These are phyloP conservation scores for Suillus sp. DNA, from an alignment of 768 basidiomycete species.

Conservation along the genomic window DNA sequence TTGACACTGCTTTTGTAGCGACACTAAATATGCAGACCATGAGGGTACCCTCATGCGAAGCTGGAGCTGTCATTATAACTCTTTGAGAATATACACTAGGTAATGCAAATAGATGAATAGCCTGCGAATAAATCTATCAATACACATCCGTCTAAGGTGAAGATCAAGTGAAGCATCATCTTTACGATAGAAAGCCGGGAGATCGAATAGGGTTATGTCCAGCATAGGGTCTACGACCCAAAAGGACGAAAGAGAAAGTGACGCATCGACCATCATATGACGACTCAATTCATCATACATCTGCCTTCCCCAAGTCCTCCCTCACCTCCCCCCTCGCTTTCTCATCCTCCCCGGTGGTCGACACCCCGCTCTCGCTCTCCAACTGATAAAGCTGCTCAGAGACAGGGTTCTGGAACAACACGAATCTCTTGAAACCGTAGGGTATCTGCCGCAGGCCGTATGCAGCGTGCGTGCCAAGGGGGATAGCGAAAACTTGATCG, in stretches of 20 bases:
- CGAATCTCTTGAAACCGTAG: slow-evolving; percentile 52
- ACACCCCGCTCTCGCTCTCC: slow-evolving; percentile 33
- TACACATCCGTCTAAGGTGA: not conserved
- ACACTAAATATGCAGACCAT: too few species aligned
- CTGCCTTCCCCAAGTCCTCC: slow-evolving; percentile 16
- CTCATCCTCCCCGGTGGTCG: slow-evolving; percentile 15
- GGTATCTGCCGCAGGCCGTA: slow-evolving; percentile 59
- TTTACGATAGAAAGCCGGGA: too few species aligned
- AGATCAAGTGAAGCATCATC: too few species aligned
- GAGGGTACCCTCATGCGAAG: too few species aligned
- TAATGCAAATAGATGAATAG: not conserved
- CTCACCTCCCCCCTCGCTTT: slow-evolving; percentile 11
- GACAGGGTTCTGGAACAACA: slow-evolving; percentile 36
- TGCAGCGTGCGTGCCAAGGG: slow-evolving; percentile 53
- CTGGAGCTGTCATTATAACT: too few species aligned
- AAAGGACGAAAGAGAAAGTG: too few species aligned
- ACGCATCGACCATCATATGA: not conserved
- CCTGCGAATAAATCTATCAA: not conserved
- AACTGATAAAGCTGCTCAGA: slow-evolving; percentile 43
- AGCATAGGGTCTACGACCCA: too few species aligned
- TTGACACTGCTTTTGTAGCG: too few species aligned
- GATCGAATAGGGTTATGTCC: too few species aligned
- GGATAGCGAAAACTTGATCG: slow-evolving; percentile 54
- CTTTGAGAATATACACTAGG: too few species aligned
- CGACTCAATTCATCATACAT: not conserved